Base-by-base conservation (phyloP, 2,329 filamentous ascomycete species). In the Microsporum audouinii region DNA sequence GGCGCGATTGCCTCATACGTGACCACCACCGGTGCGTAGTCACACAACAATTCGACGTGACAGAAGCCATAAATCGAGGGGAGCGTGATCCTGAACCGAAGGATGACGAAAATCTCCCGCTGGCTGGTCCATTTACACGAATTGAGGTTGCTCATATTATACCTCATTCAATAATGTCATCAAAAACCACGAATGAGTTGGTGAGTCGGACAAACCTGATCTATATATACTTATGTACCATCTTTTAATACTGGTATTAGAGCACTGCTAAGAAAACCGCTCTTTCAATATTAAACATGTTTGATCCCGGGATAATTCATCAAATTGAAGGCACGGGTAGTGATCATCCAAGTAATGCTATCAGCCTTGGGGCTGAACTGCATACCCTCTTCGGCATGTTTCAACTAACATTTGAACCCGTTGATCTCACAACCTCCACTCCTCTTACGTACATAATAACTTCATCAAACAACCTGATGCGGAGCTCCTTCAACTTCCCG, bases 271-370 rank as follows among this genome's bases (percentile, higher is more conserved):
- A 71, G 62, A 62, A 71, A 67, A 66, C 69, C 0, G 72, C 72
- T 14, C 65, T 77, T 10, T 63, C 65, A 33, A 70, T 77, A 51
- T 69, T 77, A 2, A 75, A 76, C 38, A 77, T 77, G 72, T 74
- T 77, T 62, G 74, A 77, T 62, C 63, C 41, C 41, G 71, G 70
- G 47, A 67, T 73, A 29, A 65, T 63, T 6, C 65, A 72, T 64
- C 60, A 76, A 0, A 75, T 77, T 58, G 66, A 75, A 51, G 74
- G 74, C 53, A 61, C 62, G 31, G 67, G 75, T 10, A 75, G 77
- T 58, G 73, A 62, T 27, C 57, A 34, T 33, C 38, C 36, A 36
- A 36, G 34, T 36, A 36, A 36, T 10, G 34, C 34, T 36, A 36
- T 36, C 34, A 10, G 5, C 34, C 56, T 59, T 14, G 14, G 33